Conservation (phyloP, 805 yeast species). For the Wickerhamiella allomyrinae region DNA sequence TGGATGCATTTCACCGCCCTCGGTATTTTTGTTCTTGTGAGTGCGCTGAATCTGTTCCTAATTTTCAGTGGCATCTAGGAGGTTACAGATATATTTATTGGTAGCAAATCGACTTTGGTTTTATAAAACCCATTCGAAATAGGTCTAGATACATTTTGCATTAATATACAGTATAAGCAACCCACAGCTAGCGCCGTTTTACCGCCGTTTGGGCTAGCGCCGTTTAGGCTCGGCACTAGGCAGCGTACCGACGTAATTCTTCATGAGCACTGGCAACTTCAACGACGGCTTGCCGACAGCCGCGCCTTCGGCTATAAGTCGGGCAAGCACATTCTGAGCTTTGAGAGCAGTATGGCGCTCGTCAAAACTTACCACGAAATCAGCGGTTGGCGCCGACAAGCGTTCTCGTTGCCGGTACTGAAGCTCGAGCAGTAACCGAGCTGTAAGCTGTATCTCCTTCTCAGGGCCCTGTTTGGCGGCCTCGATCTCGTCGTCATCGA, state of each 20-base stretch:
- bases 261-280: constrained; percentile 51
- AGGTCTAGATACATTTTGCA: no score
- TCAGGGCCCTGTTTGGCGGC: constrained; percentile 32
- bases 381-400: constrained; percentile 18
- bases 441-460: constrained; percentile 28
- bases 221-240: constrained; percentile 29
- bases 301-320: constrained; percentile 26
- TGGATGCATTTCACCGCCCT: constrained; percentile 40
- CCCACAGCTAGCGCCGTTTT: no score
- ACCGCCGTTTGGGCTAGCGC: constrained; percentile 7
- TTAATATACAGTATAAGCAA: no score
- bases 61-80: constrained; percentile 28
- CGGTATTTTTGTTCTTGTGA: constrained; percentile 54
- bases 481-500: constrained; percentile 40
- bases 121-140: no score
- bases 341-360: constrained; percentile 26
- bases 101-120: no score
- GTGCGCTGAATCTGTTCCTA: constrained; percentile 57
- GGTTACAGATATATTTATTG: neutral
- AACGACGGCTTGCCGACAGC: constrained; percentile 13
- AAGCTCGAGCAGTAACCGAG: constrained; percentile 34
- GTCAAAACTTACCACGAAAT: constrained; percentile 17
- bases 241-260: constrained; percentile 63
- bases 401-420: constrained; percentile 38
- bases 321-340: constrained; percentile 28